phyloP scores from a whole-genome alignment of 164 flowering plant species.

The grape (Vitis vinifera) region DNA sequence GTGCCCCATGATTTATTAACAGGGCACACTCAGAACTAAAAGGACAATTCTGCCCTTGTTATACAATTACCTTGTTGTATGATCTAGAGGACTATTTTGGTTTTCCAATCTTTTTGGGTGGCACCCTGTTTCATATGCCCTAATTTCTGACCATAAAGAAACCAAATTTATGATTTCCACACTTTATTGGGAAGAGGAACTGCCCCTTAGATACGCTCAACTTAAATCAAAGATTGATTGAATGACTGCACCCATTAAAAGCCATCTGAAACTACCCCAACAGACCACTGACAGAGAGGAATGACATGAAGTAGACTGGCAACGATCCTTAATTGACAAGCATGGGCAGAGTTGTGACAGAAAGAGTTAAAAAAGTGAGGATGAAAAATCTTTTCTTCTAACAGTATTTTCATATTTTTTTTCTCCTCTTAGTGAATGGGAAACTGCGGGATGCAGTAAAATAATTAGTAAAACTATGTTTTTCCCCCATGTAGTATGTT shows the following conservation, averaged over 20 bases:
- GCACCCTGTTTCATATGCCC: neutral
- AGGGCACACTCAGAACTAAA: neutral
- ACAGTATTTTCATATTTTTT: too few relatives aligned
- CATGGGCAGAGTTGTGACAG: neutral
- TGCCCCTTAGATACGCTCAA: neutral
- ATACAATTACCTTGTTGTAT: neutral
- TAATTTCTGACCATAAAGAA: neutral
- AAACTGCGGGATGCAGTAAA: too few relatives aligned
- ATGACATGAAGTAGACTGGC: neutral
- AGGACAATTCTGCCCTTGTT: neutral
- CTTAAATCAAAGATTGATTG: constrained; percentile 3
- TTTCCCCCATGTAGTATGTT: too few relatives aligned
- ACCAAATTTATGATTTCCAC: neutral
- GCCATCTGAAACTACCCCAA: neutral
- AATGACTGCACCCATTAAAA: neutral
- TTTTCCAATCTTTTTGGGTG: neutral
- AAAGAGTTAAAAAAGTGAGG: neutral
- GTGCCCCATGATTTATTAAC: neutral
- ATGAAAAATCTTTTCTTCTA: too few relatives aligned
- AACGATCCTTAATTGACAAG: neutral
- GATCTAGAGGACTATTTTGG: neutral
- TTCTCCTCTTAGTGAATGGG: too few relatives aligned
- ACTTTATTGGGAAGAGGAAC: constrained; percentile 1
- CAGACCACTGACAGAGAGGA: constrained; percentile 5
- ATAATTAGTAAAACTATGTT: too few relatives aligned